Base-by-base conservation (phyloP, 169 alveolate genomes). In the Cryptosporidium xiaoi region DNA sequence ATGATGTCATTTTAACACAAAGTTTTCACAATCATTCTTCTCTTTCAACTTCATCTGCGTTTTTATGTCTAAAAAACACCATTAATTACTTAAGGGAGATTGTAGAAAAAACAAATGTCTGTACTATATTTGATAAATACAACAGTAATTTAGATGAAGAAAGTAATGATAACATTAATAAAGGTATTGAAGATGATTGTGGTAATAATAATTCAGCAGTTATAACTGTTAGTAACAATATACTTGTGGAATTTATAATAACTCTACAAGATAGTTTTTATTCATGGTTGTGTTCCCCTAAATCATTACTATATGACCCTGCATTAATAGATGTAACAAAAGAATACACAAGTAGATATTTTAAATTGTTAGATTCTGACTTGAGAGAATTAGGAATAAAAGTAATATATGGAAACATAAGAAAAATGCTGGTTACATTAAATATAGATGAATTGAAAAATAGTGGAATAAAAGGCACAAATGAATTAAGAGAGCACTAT, bases 251-350 rank as follows among this genome's bases (percentile, higher is more conserved):
- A 69, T 82, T 82, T 33, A 68, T 92, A 60, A 91, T 92, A n/a
- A 84, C 90, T 68, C 48, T 92, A 27, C 92, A 93, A 50, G 84
- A 92, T 20, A 85, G 65, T 34, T 85, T 92, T 51, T 91, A 91
- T 65, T 90, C 93, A 24, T 92, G 94, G 94, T 51, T 92, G 34
- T 87, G 91, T 16, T 93, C 91, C 60, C 83, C 94, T 1, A 29
- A 69, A 8, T 82, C 92, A 1, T 64, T 92, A 15, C 20, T 92
- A 83, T 90, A 87, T 65, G 94, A 92, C 65, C 93, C 94, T 34
- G 93, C 93, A 20, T 66, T 92, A 24, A 83, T 87, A 40, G 87
- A 92, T 2, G 84, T 82, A 90, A 93, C 91, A 24, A 56, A 77
- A 20, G 46, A 56, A 8, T 77, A 77, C 64, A 12, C 77, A 20